These are phyloP conservation scores for Acer negundo DNA, from an alignment of 345 rosid species.

Conservation along the genomic window DNA sequence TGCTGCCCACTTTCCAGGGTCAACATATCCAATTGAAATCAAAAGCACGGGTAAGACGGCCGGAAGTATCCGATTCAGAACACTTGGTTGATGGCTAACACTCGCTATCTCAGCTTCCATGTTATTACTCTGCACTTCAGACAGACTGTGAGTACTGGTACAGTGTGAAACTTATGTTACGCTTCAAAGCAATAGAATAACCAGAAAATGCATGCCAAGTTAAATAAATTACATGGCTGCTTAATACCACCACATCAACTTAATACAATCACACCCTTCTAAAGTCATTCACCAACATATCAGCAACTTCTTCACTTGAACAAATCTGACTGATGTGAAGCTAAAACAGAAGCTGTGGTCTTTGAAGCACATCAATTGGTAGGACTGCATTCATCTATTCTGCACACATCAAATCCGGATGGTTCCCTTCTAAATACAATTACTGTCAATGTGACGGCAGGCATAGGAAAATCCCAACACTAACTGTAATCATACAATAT, in stretches of 20 bases:
- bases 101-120: constrained; percentile 69
- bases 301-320: constrained; percentile 18
- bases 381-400: constrained; percentile 1
- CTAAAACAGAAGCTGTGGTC: constrained; percentile 13
- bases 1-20: constrained; percentile 97
- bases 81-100: constrained; percentile 39
- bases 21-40: constrained; percentile 81
- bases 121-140: constrained; percentile 27
- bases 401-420: constrained; percentile 11
- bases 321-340: constrained; percentile 5
- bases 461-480: constrained; percentile 16
- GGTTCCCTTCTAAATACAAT: constrained; percentile 23
- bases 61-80: constrained; percentile 61
- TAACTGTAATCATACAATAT: constrained; percentile 24
- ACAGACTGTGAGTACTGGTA: constrained; percentile 12
- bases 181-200: constrained; percentile 29
- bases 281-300: constrained; percentile 19
- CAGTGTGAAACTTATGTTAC: constrained; percentile 16
- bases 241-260: constrained; percentile 18
- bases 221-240: constrained; percentile 34
- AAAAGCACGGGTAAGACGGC: constrained; percentile 68
- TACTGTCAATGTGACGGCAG: constrained; percentile 7
- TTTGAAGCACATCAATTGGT: constrained; percentile 22
- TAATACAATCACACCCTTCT: constrained; percentile 18
- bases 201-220: constrained; percentile 25